These are phyloP conservation scores for Capsicum rhomboideum DNA, from an alignment of 257 asterid genomes.

Conservation along the genomic window DNA sequence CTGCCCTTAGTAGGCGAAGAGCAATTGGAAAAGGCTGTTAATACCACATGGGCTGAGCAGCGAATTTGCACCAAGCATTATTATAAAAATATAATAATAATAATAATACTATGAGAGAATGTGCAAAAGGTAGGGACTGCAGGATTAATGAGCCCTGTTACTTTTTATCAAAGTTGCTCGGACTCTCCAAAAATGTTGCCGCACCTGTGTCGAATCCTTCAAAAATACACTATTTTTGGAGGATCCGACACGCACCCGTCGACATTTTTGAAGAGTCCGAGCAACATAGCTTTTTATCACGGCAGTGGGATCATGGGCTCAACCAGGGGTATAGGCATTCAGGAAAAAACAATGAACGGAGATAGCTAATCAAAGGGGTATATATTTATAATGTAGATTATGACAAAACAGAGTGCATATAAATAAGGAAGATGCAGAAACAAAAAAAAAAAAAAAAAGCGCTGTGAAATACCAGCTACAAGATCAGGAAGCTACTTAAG, in stretches of 20 bases:
- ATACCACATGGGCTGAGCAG: neutral
- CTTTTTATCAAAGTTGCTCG: no score
- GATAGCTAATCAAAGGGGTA: neutral
- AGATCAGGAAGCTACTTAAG: conserved; percentile 6
- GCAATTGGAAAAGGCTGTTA: neutral
- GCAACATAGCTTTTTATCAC: no score
- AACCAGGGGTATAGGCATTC: neutral
- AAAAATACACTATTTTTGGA: no score
- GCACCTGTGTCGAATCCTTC: no score
- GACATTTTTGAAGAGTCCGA: no score
- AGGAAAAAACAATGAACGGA: neutral
- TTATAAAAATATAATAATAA: no score
- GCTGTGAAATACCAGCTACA: neutral
- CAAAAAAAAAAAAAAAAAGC: neutral
- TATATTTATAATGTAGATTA: neutral
- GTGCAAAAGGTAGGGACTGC: neutral
- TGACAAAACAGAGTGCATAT: neutral
- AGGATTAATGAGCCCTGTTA: neutral
- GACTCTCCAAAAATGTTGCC: no score
- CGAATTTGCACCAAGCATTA: neutral
- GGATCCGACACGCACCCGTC: no score
- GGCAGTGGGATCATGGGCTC: neutral
- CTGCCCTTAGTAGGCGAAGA: neutral
- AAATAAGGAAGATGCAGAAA: neutral
- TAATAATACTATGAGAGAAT: no score